These are phyloP conservation scores for Xylaria telfairii DNA, from an alignment of 495 filamentous ascomycete genomes.

Conservation along the genomic window DNA sequence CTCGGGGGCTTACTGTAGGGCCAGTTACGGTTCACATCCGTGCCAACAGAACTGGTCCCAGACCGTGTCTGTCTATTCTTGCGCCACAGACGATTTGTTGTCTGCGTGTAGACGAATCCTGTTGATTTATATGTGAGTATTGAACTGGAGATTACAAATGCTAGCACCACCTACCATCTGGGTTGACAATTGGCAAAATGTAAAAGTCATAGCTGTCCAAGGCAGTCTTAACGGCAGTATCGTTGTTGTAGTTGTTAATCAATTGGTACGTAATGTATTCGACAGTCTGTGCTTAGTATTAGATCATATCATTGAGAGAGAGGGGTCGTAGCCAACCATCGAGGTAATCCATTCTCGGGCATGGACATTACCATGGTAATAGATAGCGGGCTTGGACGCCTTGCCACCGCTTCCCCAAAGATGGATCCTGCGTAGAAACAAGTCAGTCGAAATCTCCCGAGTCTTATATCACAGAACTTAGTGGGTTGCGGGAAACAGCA, in stretches of 20 bases:
- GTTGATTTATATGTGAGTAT: background rate
- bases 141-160: background rate
- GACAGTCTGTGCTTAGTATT: slow-evolving; percentile 40
- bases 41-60: slow-evolving; percentile 56
- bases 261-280: slow-evolving; percentile 65
- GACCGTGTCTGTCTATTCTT: slow-evolving; percentile 64
- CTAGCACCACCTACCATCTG: slow-evolving; percentile 53
- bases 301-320: background rate
- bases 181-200: slow-evolving; percentile 69
- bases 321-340: slow-evolving; percentile 36
- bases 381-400: slow-evolving; percentile 61
- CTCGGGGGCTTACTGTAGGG: no score
- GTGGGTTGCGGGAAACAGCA: no score
- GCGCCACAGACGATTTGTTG: slow-evolving; percentile 65
- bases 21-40: slow-evolving; percentile 72
- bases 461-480: no score
- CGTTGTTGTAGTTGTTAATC: slow-evolving; percentile 53
- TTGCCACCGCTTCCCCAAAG: slow-evolving; percentile 63
- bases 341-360: slow-evolving; percentile 70
- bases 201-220: slow-evolving; percentile 69
- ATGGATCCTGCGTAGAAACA: no score
- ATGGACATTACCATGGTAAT: slow-evolving; percentile 68
- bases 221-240: slow-evolving; percentile 51
- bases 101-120: slow-evolving; percentile 67
- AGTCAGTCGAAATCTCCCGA: no score